Percentiles rank a stretch among this genome's conserved stretches.
phyloP scores from a whole-genome alignment of 331 rosid species.

The Rosa hybrid region DNA sequence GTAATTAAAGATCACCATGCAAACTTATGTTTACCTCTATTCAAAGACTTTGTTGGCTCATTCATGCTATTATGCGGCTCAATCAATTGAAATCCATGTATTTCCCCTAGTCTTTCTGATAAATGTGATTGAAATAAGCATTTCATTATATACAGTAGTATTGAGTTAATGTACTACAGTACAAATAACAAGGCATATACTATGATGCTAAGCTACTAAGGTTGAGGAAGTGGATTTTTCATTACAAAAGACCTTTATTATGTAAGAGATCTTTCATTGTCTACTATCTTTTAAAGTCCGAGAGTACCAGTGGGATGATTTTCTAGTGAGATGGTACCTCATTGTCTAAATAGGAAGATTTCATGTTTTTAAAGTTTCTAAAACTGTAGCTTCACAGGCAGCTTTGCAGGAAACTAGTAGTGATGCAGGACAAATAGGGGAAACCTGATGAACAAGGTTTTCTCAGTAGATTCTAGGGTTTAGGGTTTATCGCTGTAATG shows the following conservation, averaged over 20 bases:
- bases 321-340: neutral
- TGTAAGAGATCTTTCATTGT: neutral
- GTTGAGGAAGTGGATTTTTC: neutral
- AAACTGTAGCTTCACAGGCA: neutral
- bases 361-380: neutral
- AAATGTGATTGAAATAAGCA: neutral
- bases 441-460: neutral
- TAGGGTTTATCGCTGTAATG: neutral
- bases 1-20: neutral
- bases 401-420: neutral
- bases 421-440: neutral
- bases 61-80: neutral
- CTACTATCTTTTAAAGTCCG: neutral
- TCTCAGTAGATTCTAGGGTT: too few species aligned
- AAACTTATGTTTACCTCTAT: neutral
- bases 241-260: neutral
- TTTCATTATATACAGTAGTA: neutral
- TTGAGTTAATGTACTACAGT: neutral
- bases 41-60: neutral
- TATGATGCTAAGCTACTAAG: neutral
- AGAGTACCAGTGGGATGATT: neutral
- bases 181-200: neutral
- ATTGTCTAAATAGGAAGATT: neutral
- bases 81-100: neutral
- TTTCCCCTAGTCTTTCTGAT: neutral